These are phyloP conservation scores for Serpula lacrymans DNA, from an alignment of 768 basidiomycete genomes.

Conservation along the genomic window DNA sequence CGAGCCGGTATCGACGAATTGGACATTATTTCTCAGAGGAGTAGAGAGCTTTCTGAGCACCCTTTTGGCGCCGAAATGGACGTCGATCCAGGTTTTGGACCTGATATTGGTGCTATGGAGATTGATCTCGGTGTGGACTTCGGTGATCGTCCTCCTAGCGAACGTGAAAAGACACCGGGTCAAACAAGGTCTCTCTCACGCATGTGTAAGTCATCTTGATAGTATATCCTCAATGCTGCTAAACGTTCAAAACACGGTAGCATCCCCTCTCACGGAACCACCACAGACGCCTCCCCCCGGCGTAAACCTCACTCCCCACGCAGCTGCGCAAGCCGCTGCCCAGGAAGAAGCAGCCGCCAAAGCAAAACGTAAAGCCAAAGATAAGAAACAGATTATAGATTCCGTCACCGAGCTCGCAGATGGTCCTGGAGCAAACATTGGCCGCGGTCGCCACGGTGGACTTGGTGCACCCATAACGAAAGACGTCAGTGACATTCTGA, in stretches of 20 bases:
- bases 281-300: conserved; percentile 78
- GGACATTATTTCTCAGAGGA: conserved; percentile 61
- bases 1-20: conserved; percentile 48
- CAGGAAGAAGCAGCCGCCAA: conserved; percentile 36
- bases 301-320: conserved; percentile 44
- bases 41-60: conserved; percentile 64
- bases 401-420: conserved; percentile 81
- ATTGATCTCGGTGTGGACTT: conserved; percentile 72
- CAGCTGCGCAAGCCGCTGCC: conserved; percentile 38
- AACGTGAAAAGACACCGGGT: conserved; percentile 52
- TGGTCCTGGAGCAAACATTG: conserved; percentile 50
- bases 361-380: conserved; percentile 53
- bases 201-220: conserved; percentile 49
- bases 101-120: conserved; percentile 50
- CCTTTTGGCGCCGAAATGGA: conserved; percentile 57
- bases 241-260: conserved; percentile 32
- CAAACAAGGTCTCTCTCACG: conserved; percentile 62
- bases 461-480: conserved; percentile 50
- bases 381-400: conserved; percentile 89
- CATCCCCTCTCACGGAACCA: conserved; percentile 72
- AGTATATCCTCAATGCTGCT: neutral
- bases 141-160: conserved; percentile 49
- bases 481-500: conserved; percentile 68
- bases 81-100: conserved; percentile 47
- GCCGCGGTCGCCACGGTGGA: conserved; percentile 52